Evolutionary conservation across 768 basidiomycete species (phyloP).

Genomic region (Strobilomyces dryophilus): DNA sequence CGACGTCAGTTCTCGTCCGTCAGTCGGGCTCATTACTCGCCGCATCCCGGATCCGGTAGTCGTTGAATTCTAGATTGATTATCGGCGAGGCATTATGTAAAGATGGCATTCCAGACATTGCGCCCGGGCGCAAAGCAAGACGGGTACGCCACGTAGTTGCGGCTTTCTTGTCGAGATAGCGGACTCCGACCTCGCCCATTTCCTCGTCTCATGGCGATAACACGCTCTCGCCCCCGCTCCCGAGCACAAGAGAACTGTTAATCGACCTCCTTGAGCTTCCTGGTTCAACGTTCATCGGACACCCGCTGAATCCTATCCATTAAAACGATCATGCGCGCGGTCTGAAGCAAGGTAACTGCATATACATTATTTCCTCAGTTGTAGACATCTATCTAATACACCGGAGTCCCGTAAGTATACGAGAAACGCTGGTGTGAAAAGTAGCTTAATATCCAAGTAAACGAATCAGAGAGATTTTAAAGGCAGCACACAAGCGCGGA

Average conservation of each 20-base stretch:
- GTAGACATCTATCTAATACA: too few species aligned
- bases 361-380: too few species aligned
- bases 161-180: constrained; percentile 50
- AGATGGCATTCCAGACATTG: constrained; percentile 65
- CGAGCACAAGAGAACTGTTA: too few species aligned
- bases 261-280: too few species aligned
- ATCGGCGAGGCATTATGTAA: constrained; percentile 52
- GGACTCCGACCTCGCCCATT: constrained; percentile 3
- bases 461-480: constrained; percentile 8
- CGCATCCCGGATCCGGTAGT: constrained; percentile 75
- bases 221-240: too few species aligned
- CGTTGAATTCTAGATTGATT: constrained; percentile 72
- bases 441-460: background rate
- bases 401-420: too few species aligned
- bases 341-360: too few species aligned
- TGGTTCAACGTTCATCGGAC: too few species aligned
- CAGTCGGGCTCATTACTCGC: constrained; percentile 21
- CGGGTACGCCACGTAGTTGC: constrained; percentile 60
- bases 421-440: too few species aligned
- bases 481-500: constrained; percentile 64
- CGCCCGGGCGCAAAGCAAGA: constrained; percentile 51
- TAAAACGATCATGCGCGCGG: too few species aligned
- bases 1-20: background rate
- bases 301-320: too few species aligned
- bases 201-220: too few species aligned